Conservation (phyloP, 495 filamentous ascomycete genomes). For the Endocarpon pusillum region DNA sequence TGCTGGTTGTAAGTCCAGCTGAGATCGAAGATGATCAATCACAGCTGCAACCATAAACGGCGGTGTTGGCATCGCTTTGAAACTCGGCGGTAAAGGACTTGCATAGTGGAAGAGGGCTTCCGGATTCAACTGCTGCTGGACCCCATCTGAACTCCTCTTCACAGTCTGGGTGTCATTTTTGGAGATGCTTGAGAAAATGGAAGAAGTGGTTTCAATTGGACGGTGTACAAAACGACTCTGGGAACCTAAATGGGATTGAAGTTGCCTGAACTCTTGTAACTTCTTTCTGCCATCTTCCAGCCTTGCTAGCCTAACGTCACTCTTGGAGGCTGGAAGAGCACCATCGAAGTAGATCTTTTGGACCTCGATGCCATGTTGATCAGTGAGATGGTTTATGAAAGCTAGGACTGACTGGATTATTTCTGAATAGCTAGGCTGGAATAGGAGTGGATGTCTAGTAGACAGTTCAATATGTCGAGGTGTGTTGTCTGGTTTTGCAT, state of each 20-base stretch:
- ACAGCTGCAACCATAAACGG: constrained; percentile 52
- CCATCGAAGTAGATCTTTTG: constrained; percentile 82
- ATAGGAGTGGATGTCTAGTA: constrained; percentile 12
- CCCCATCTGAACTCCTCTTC: too few relatives aligned
- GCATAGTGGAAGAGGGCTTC: too few relatives aligned
- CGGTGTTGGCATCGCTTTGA: constrained; percentile 29
- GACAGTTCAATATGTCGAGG: constrained; percentile 37
- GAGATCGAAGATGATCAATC: constrained; percentile 37
- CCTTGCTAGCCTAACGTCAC: constrained; percentile 30
- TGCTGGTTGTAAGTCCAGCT: constrained; percentile 12
- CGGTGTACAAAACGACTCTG: neutral
- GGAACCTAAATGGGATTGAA: neutral
- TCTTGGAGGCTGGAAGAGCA: constrained; percentile 44
- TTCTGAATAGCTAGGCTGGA: neutral
- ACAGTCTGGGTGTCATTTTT: too few relatives aligned
- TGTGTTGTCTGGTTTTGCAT: constrained; percentile 5
- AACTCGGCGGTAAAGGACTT: constrained; percentile 4
- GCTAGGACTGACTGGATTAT: neutral
- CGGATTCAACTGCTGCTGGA: too few relatives aligned
- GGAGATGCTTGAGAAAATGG: constrained; percentile 1
- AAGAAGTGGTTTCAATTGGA: neutral
- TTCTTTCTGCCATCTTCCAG: constrained; percentile 28
- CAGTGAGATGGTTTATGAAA: neutral
- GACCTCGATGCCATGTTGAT: too few relatives aligned
- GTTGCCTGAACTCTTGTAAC: constrained; percentile 17